phyloP scores from a whole-genome alignment of 352 stramenopile genomes.

The Blastocystis hominis region DNA sequence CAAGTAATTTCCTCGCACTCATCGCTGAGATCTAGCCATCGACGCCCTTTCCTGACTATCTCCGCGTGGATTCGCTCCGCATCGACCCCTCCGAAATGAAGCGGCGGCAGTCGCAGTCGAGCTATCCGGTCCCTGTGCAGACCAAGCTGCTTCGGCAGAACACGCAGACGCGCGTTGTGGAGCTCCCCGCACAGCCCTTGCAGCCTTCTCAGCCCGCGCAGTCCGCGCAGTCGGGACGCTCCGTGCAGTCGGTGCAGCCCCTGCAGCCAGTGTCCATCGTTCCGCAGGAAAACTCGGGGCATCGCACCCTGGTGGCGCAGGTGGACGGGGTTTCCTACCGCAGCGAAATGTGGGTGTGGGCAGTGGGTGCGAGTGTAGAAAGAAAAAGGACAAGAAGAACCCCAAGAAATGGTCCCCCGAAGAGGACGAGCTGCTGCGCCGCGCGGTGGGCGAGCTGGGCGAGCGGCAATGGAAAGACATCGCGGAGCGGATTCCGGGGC shows the following conservation, averaged over 20 bases:
- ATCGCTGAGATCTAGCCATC: not conserved
- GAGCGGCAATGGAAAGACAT: constrained; percentile 84
- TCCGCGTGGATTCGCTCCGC: not conserved
- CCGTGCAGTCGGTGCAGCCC: not conserved
- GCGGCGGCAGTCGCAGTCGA: not conserved
- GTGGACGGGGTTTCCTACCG: constrained; percentile 16
- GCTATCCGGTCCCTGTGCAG: not conserved
- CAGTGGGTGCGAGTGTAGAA: not conserved
- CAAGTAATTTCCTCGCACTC: not conserved
- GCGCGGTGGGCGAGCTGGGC: constrained; percentile 73
- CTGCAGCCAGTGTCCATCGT: too few relatives aligned
- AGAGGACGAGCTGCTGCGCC: constrained; percentile 74
- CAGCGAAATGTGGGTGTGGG: constrained; percentile 1
- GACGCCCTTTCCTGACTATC: not conserved
- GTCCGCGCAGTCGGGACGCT: not conserved
- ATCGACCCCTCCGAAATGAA: constrained; percentile 23
- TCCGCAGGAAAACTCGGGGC: not conserved
- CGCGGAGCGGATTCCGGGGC: constrained; percentile 71
- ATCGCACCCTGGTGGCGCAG: not conserved
- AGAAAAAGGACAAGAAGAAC: constrained; percentile 41
- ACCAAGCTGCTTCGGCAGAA: not conserved
- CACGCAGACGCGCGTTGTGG: not conserved
- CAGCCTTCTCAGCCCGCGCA: not conserved
- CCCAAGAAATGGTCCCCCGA: constrained; percentile 70
- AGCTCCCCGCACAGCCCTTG: not conserved